Evolutionary conservation across 225 moss, liverwort and hornwort species (phyloP), one percentile per base, ranked within the genome.

Genomic region (Sphagnum tenellum): DNA sequence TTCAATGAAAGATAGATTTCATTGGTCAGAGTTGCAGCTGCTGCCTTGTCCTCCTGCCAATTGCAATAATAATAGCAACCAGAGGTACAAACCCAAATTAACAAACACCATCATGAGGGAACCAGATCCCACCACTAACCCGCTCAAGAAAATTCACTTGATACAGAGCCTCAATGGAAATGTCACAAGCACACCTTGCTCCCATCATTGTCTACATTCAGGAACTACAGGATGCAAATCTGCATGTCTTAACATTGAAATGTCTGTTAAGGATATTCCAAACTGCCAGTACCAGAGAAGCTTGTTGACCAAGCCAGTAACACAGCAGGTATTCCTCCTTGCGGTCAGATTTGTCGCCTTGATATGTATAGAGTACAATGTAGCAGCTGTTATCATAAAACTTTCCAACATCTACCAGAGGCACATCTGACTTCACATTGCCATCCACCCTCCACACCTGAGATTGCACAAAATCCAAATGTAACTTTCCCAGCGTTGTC

Each of bases 371-470:
- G 49, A 95, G 76, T 56, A 88, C 82, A 69, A 92, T 77, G 66
- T 95, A 95, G 78, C 91, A 88, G 82, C 86, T 75, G 55, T 72
- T 80, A 76, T 91, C 84, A 64, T 76, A 95, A 55, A 95, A 91
- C 76, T 86, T 91, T 64, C 91, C 89, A 69, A 89, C 60, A 64
- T 91, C 82, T 75, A 80, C 89, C 65, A 78, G 58, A 61, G 81
- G 68, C 61, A 92, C 66, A 69, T 76, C 79, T 47, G 63, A 78
- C 71, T 85, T 92, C 47, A 74, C 70, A 58, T 73, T 79, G 50
- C 70, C 77, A 67, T 77, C 86, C 57, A 92, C 71, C 70, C 82
- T 82, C 92, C 92, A 96, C 14, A 96, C 86, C 95, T 95, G 65
- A 7, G 67, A 58, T 44, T 44, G 52, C 55, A 55, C 11, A 9